Conservation (phyloP, 148 eudicot species). For the Persicaria tinctoria region DNA sequence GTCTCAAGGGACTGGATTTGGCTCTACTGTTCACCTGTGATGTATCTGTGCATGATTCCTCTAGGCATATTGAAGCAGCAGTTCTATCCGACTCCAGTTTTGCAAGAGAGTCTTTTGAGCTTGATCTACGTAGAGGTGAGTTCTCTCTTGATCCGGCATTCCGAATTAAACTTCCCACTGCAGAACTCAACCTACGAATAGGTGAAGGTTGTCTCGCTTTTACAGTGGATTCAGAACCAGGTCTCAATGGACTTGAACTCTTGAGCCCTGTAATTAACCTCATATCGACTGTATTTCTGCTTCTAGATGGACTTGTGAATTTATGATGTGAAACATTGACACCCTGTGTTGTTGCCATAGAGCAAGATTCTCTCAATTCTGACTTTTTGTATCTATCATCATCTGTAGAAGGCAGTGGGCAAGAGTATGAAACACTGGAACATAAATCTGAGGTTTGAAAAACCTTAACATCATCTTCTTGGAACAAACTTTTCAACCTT, state of each 20-base stretch:
- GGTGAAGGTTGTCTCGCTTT: constrained; percentile 56
- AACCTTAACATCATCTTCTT: background rate
- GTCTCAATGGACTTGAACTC: constrained; percentile 22
- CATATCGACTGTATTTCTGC: constrained; percentile 28
- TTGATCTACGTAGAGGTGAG: constrained; percentile 30
- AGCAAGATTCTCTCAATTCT: constrained; percentile 21
- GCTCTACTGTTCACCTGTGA: constrained; percentile 24
- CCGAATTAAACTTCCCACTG: constrained; percentile 40
- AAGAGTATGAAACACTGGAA: constrained; percentile 13
- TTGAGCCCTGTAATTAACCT: constrained; percentile 19
- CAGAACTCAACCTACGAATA: constrained; percentile 45
- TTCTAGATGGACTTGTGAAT: constrained; percentile 26
- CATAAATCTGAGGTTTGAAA: background rate
- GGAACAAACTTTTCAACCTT: background rate
- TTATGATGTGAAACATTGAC: constrained; percentile 22
- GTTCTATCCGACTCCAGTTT: constrained; percentile 26
- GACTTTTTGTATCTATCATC: constrained; percentile 10
- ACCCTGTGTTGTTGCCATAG: constrained; percentile 16
- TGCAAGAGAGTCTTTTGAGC: constrained; percentile 27
- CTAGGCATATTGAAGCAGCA: constrained; percentile 17
- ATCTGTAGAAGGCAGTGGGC: constrained; percentile 21
- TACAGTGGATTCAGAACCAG: constrained; percentile 18
- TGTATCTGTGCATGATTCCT: constrained; percentile 25
- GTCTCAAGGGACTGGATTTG: constrained; percentile 72
- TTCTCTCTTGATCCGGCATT: constrained; percentile 39